Evolutionary conservation across 1,284 basidiomycete species (phyloP).

Genomic region (Ceratobasidium sp.): DNA sequence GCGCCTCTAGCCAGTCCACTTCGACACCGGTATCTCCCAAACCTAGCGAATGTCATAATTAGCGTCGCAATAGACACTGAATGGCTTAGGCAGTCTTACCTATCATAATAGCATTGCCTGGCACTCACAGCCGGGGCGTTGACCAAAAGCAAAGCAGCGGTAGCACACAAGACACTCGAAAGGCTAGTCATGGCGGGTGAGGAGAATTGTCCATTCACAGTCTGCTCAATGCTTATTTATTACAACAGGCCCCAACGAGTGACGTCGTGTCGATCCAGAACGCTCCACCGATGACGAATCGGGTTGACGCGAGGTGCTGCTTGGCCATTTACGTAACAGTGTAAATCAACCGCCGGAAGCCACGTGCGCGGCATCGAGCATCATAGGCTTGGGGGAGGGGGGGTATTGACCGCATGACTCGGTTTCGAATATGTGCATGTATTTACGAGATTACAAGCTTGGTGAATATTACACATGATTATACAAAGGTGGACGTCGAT

Average conservation of each 20-base stretch:
- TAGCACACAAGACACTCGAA: not conserved
- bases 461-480: too few species aligned
- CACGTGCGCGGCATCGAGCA: too few species aligned
- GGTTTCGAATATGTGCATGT: too few species aligned
- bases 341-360: too few species aligned
- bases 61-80: not conserved
- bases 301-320: not conserved
- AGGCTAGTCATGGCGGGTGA: not conserved
- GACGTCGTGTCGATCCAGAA: not conserved
- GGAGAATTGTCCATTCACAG: not conserved
- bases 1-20: constrained; percentile 19
- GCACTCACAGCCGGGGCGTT: not conserved
- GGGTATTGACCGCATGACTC: too few species aligned
- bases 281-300: constrained; percentile 1
- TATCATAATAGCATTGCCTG: constrained; percentile 12
- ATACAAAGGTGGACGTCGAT: too few species aligned
- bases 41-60: not conserved
- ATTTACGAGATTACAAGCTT: too few species aligned
- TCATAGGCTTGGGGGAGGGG: too few species aligned
- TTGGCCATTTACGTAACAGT: too few species aligned
- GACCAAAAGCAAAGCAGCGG: not conserved
- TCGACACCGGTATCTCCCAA: constrained; percentile 5
- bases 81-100: not conserved
- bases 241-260: not conserved
- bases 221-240: not conserved